A percentile compares a stretch with the other conserved stretches of the same genome.
Evolutionary conservation across 2,329 filamentous ascomycete genomes (phyloP).

Genomic region (Dothideomycetidae sp.): DNA sequence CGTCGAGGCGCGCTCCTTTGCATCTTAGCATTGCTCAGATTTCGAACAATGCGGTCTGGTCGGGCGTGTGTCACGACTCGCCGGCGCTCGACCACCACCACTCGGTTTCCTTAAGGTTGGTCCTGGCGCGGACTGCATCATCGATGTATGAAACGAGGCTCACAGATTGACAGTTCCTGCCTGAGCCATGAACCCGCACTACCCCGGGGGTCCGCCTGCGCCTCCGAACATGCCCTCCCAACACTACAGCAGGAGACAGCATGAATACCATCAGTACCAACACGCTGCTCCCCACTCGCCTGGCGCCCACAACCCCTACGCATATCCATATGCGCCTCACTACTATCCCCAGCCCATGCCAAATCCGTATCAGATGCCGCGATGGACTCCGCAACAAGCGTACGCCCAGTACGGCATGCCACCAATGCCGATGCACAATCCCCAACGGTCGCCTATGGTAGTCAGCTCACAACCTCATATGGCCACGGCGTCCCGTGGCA

Average conservation of each 20-base stretch:
- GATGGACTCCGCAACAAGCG: constrained; percentile 24
- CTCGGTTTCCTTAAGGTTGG: constrained; percentile 1
- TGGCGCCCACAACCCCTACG: constrained; percentile 25
- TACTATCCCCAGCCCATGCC: constrained; percentile 28
- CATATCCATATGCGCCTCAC: constrained; percentile 23
- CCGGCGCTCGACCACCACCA: neutral
- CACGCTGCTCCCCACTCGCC: constrained; percentile 25
- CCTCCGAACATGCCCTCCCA: constrained; percentile 26
- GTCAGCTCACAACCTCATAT: constrained; percentile 31
- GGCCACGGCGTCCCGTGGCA: constrained; percentile 12
- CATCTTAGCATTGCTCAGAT: no score
- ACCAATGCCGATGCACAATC: constrained; percentile 23
- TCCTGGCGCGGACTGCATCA: neutral
- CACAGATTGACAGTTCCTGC: neutral
- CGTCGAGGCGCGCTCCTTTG: no score
- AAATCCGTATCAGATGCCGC: constrained; percentile 25
- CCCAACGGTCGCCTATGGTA: constrained; percentile 29
- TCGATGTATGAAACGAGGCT: neutral
- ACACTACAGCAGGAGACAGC: constrained; percentile 25
- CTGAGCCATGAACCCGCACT: constrained; percentile 69
- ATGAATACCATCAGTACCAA: constrained; percentile 25
- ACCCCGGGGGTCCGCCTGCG: constrained; percentile 48
- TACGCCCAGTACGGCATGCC: constrained; percentile 27
- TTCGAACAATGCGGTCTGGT: constrained; percentile 6
- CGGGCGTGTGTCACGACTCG: constrained; percentile 5